Conservation (phyloP, 805 yeast genomes). For the Nakazawaea populi region DNA sequence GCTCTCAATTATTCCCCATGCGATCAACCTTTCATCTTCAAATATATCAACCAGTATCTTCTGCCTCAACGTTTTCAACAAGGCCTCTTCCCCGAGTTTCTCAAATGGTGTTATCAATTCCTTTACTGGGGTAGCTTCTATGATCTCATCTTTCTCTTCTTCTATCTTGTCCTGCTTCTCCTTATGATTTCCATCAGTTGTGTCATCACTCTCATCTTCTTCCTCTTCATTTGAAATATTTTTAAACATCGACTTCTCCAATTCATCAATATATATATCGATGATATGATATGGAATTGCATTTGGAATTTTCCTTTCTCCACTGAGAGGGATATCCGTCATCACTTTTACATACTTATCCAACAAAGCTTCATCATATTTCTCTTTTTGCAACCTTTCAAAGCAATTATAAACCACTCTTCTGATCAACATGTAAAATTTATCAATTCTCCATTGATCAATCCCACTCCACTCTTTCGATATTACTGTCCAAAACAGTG, state of each 20-base stretch:
- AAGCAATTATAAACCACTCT: conserved; percentile 64
- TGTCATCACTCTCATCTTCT: conserved; percentile 24
- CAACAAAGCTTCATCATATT: conserved; percentile 51
- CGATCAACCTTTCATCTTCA: conserved; percentile 52
- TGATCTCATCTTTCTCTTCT: conserved; percentile 21
- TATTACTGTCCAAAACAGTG: conserved; percentile 79
- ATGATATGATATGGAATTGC: conserved; percentile 81
- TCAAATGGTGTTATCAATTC: conserved; percentile 57
- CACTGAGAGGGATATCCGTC: conserved; percentile 45
- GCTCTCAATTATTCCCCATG: conserved; percentile 51
- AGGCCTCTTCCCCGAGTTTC: conserved; percentile 39
- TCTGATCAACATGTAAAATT: conserved; percentile 77
- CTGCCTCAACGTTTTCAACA: conserved; percentile 57
- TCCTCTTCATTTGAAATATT: conserved; percentile 40
- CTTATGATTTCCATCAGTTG: conserved; percentile 8
- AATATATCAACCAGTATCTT: conserved; percentile 64
- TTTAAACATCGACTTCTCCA: conserved; percentile 58
- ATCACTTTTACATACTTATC: conserved; percentile 38
- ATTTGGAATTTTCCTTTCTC: conserved; percentile 53
- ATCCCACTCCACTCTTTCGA: conserved; percentile 77
- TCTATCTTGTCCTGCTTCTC: conserved; percentile 29
- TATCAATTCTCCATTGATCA: conserved; percentile 85
- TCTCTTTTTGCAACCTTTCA: conserved; percentile 41
- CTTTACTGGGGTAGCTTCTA: conserved; percentile 45
- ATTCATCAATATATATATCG: conserved; percentile 81